A percentile compares a stretch with the other conserved stretches of the same genome.
Evolutionary conservation across 495 filamentous ascomycete genomes (phyloP).

Genomic region (Penicillium tannophilum): DNA sequence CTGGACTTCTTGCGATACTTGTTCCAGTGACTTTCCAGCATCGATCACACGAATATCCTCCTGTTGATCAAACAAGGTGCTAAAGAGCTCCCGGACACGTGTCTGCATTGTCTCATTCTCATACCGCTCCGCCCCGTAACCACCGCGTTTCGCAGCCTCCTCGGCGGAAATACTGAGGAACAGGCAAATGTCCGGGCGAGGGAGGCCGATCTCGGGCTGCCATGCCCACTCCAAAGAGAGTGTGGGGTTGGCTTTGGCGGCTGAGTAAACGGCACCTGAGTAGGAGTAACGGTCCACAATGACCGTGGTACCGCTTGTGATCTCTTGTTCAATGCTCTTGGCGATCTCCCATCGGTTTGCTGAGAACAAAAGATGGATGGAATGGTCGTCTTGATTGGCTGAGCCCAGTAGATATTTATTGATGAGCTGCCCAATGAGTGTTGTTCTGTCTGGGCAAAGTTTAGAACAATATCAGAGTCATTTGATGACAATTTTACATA

Average conservation of each 20-base stretch:
- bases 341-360: slow-evolving; percentile 93
- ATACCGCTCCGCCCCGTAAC: slow-evolving; percentile 86
- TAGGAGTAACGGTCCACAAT: slow-evolving; percentile 94
- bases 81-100: slow-evolving; percentile 75
- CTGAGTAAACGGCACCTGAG: slow-evolving; percentile 90
- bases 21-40: slow-evolving; percentile 54
- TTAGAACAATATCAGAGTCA: slow-evolving; percentile 17
- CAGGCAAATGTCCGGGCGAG: slow-evolving; percentile 82
- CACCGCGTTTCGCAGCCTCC: slow-evolving; percentile 73
- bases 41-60: slow-evolving; percentile 49
- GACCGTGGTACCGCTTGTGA: slow-evolving; percentile 68
- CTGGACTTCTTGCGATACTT: slow-evolving; percentile 61
- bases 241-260: slow-evolving; percentile 77
- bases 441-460: slow-evolving; percentile 68
- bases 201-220: slow-evolving; percentile 83
- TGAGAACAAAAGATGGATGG: slow-evolving; percentile 92
- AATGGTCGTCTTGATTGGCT: slow-evolving; percentile 81
- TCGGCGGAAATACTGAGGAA: slow-evolving; percentile 80
- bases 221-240: slow-evolving; percentile 77
- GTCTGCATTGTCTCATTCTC: slow-evolving; percentile 83
- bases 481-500: slow-evolving; percentile 38
- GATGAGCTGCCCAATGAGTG: slow-evolving; percentile 88
- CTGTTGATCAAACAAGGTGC: slow-evolving; percentile 42
- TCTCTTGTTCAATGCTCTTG: slow-evolving; percentile 62
- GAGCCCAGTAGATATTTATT: slow-evolving; percentile 78